Evolutionary conservation across 768 basidiomycete genomes (phyloP).

Genomic region (Boletus edulis): DNA sequence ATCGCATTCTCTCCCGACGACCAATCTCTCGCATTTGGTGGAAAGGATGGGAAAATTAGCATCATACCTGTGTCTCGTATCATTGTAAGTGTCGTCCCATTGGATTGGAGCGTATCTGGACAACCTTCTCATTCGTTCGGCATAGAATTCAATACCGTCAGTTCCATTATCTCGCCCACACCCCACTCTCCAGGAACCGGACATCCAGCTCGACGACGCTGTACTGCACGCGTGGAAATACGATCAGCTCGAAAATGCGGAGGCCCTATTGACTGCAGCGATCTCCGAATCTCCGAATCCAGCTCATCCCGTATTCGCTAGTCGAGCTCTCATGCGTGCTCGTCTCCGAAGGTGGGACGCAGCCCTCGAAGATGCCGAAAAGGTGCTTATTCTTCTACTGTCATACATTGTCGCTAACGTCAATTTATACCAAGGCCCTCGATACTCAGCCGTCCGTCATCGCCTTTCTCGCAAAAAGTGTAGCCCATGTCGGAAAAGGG

Average conservation of each 20-base stretch:
- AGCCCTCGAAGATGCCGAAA: not conserved
- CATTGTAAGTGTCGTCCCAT: not conserved
- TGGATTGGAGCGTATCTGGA: not conserved
- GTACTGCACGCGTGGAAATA: not conserved
- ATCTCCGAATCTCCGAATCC: not conserved
- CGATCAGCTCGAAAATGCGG: not conserved
- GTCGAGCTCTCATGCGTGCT: not conserved
- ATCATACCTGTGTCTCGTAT: not conserved
- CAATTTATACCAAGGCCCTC: not conserved
- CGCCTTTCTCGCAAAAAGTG: not conserved
- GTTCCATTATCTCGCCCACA: not conserved
- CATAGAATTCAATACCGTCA: no score
- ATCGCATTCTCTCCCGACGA: not conserved
- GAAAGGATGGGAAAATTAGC: not conserved
- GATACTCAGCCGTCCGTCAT: not conserved
- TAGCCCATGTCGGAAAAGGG: not conserved
- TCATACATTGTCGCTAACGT: not conserved
- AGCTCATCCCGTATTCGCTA: not conserved
- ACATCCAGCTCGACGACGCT: not conserved
- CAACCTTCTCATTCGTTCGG: no score
- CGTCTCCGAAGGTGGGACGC: not conserved
- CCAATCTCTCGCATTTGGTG: not conserved
- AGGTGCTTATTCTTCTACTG: not conserved
- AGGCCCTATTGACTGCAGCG: not conserved
- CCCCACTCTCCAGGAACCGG: not conserved